These are phyloP conservation scores for Insectozyma bohioensis DNA, from an alignment of 1,139 yeast genomes.

Conservation along the genomic window DNA sequence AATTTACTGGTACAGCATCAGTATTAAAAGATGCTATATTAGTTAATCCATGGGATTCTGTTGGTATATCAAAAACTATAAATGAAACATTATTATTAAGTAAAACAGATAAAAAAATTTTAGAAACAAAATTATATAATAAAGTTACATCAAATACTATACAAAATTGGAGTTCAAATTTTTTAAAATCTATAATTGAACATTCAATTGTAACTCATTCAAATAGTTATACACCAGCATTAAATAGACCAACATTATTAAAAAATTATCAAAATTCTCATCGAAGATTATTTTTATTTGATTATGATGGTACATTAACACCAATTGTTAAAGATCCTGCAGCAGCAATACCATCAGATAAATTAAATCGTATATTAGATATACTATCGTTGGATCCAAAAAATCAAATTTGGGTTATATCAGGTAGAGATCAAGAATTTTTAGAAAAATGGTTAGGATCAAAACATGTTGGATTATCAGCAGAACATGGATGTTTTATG, in stretches of 20 bases:
- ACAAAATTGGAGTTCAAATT: slow-evolving; percentile 76
- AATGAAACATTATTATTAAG: slow-evolving; percentile 63
- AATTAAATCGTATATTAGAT: slow-evolving; percentile 60
- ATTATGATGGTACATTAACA: slow-evolving; percentile 95
- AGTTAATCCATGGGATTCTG: slow-evolving; percentile 96
- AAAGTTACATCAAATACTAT: slow-evolving; percentile 72
- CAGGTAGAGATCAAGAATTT: slow-evolving; percentile 93
- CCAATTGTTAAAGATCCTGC: slow-evolving; percentile 96
- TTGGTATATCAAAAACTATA: slow-evolving; percentile 85
- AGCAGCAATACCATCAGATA: slow-evolving; percentile 93
- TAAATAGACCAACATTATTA: slow-evolving; percentile 69
- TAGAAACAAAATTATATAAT: slow-evolving; percentile 56
- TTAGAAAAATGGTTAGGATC: slow-evolving; percentile 87
- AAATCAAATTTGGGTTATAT: slow-evolving; percentile 91
- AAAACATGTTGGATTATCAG: slow-evolving; percentile 74
- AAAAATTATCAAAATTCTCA: slow-evolving; percentile 59
- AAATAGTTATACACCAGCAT: slow-evolving; percentile 74
- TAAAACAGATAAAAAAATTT: slow-evolving; percentile 33
- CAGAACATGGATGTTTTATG: slow-evolving; percentile 97
- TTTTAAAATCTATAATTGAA: slow-evolving; percentile 53
- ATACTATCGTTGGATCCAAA: slow-evolving; percentile 70
- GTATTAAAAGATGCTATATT: slow-evolving; percentile 76
- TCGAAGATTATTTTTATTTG: slow-evolving; percentile 82
- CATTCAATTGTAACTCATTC: slow-evolving; percentile 47
- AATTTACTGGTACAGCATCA: slow-evolving; percentile 90